These are phyloP conservation scores for Penicillium sclerotigenum DNA, from an alignment of 2,329 filamentous ascomycete species.

Conservation along the genomic window DNA sequence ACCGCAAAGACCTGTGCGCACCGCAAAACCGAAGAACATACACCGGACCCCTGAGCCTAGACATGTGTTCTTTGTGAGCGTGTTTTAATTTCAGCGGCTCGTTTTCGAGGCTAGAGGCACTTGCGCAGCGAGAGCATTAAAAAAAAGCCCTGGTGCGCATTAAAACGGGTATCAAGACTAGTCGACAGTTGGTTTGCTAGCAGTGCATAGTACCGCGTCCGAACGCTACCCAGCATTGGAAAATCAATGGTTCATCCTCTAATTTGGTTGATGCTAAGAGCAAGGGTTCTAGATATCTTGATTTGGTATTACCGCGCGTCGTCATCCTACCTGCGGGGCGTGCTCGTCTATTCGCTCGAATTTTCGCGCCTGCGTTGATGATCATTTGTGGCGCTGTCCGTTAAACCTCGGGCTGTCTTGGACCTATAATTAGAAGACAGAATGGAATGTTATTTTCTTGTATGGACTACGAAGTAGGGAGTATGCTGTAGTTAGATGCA, in stretches of 20 bases:
- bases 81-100: not conserved
- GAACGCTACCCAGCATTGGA: not conserved
- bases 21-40: not conserved
- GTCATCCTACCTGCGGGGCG: not conserved
- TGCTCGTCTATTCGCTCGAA: not conserved
- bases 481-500: not conserved
- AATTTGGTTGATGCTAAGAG: not conserved
- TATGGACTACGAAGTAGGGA: not conserved
- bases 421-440: not conserved
- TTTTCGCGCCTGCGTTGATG: not conserved
- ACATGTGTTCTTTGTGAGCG: not conserved
- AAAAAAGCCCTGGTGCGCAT: not conserved
- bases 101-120: not conserved
- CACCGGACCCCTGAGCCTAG: not conserved
- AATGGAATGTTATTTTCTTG: not conserved
- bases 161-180: not conserved
- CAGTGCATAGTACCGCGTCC: not conserved
- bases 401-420: not conserved
- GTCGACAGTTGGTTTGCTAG: not conserved
- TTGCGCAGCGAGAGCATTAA: not conserved
- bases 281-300: not conserved
- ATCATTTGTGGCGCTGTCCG: conserved; percentile 1
- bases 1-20: not conserved
- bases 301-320: not conserved
- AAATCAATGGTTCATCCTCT: not conserved